These are phyloP conservation scores for Tylopilus balloui DNA, from an alignment of 768 basidiomycete species.

Conservation along the genomic window DNA sequence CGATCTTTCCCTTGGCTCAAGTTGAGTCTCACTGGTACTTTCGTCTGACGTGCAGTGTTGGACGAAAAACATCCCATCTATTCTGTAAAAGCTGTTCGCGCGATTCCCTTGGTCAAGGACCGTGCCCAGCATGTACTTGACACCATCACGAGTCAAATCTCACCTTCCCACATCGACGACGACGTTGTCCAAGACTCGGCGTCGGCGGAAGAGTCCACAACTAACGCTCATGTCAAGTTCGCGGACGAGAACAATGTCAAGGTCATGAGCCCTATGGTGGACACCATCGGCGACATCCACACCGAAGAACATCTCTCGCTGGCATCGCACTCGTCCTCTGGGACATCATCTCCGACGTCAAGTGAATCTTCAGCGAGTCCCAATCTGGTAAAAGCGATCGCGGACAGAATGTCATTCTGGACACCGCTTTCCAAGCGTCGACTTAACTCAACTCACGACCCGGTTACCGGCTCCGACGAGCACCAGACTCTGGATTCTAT, in stretches of 20 bases:
- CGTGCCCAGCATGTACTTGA: constrained; percentile 53
- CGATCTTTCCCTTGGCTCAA: neutral
- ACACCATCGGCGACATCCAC: neutral
- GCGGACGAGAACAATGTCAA: constrained; percentile 44
- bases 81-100: constrained; percentile 60
- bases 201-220: constrained; percentile 7
- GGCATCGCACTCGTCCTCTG: constrained; percentile 37
- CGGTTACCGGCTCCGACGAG: constrained; percentile 13
- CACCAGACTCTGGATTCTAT: constrained; percentile 33
- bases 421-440: constrained; percentile 51
- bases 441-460: constrained; percentile 17
- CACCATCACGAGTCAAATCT: constrained; percentile 49
- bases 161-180: constrained; percentile 41
- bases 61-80: constrained; percentile 60
- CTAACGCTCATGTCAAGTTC: constrained; percentile 49
- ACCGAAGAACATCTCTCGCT: constrained; percentile 1
- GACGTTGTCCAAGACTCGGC: constrained; percentile 22
- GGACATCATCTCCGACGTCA: constrained; percentile 53
- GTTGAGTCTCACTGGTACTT: constrained; percentile 2
- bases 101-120: constrained; percentile 67
- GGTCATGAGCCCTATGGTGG: constrained; percentile 37
- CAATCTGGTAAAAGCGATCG: constrained; percentile 59
- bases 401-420: constrained; percentile 74
- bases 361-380: constrained; percentile 40
- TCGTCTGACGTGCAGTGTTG: constrained; percentile 54